These are phyloP conservation scores for Paramecium pentaurelia DNA, from an alignment of 73 alveolate genomes.

Conservation along the genomic window DNA sequence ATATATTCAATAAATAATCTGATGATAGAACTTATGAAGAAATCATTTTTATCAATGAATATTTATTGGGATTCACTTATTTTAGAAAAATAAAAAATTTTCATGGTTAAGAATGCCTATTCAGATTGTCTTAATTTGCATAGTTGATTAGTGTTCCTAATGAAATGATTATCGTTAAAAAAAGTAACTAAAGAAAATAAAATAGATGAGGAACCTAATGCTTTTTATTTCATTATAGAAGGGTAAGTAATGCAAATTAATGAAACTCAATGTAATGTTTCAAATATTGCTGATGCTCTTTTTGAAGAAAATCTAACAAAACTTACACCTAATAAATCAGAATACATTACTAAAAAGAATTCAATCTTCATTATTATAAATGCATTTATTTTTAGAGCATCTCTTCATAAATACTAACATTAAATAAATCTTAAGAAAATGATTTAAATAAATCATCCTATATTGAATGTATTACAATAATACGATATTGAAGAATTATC, in stretches of 20 bases:
- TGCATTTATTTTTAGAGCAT: not conserved
- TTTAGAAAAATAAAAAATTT: not conserved
- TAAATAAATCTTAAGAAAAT: not conserved
- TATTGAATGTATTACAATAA: not conserved
- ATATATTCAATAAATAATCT: not conserved
- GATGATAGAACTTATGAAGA: not conserved
- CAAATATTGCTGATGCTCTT: not conserved
- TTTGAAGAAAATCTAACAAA: not conserved
- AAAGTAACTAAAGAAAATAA: not conserved
- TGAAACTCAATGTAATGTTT: not conserved
- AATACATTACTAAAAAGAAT: not conserved
- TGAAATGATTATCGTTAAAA: not conserved
- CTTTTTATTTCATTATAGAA: not conserved
- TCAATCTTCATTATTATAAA: not conserved
- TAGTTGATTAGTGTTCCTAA: not conserved
- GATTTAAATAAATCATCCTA: not conserved
- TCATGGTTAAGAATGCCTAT: not conserved
- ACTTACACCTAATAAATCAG: not conserved
- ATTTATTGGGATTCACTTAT: not conserved
- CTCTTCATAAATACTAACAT: not conserved
- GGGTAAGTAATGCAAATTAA: not conserved
- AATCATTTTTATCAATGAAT: not conserved
- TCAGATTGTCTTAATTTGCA: not conserved
- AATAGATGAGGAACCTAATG: conserved; percentile 27
- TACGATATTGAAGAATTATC: not conserved